Conservation (phyloP, 2,329 filamentous ascomycete genomes). For the Colletotrichum sp. region DNA sequence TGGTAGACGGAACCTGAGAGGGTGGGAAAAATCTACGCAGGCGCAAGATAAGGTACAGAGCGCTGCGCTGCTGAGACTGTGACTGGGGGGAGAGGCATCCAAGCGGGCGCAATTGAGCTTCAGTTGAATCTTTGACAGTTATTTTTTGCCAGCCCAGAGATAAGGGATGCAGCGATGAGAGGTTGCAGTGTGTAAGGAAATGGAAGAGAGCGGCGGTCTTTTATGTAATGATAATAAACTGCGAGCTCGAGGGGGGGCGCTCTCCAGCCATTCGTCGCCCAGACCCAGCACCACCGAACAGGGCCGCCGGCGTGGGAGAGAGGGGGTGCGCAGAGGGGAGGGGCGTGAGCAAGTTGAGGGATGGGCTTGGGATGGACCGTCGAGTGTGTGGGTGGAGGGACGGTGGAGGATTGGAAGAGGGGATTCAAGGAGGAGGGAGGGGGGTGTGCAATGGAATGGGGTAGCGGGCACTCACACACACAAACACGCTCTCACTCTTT, state of each 20-base stretch:
- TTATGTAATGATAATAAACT: constrained; percentile 26
- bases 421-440: neutral
- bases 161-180: constrained; percentile 25
- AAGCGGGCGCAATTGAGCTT: constrained; percentile 25
- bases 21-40: constrained; percentile 24
- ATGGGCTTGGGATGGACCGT: neutral
- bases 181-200: constrained; percentile 26
- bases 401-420: neutral
- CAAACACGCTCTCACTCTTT: neutral
- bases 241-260: constrained; percentile 15
- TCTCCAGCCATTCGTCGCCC: constrained; percentile 18
- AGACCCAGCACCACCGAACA: constrained; percentile 20
- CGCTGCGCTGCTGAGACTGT: constrained; percentile 20
- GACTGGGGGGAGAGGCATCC: constrained; percentile 22
- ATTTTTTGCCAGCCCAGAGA: constrained; percentile 24
- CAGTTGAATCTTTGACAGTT: constrained; percentile 21
- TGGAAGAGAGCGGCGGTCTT: constrained; percentile 23
- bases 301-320: constrained; percentile 19
- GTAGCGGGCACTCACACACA: neutral
- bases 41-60: constrained; percentile 24
- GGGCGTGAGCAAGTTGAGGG: neutral
- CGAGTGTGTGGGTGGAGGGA: neutral
- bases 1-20: constrained; percentile 43
- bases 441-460: neutral
- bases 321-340: constrained; percentile 1